Conservation (phyloP, 345 rosid genomes). For the Bretschneidera sinensis region DNA sequence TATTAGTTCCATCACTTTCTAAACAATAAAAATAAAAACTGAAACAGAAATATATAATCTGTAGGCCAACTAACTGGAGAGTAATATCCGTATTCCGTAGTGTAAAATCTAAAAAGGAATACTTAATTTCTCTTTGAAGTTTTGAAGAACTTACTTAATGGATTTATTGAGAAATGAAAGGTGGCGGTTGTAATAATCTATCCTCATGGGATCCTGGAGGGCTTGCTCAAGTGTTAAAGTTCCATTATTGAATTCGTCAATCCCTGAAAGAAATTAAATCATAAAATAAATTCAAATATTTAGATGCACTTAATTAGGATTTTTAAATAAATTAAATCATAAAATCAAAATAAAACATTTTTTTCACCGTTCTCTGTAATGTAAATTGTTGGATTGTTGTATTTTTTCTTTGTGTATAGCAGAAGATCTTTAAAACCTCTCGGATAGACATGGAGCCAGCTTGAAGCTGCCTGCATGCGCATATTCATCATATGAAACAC, state of each 20-base stretch:
- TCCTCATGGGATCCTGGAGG: no score
- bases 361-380: conserved; percentile 38
- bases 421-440: conserved; percentile 26
- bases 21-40: background rate
- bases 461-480: conserved; percentile 30
- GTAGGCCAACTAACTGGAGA: no score
- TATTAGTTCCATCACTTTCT: background rate
- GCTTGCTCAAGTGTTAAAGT: no score
- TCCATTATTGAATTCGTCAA: conserved; percentile 17
- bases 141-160: no score
- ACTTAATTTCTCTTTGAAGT: no score
- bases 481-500: no score
- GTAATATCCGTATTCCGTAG: conserved; percentile 20
- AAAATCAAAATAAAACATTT: background rate
- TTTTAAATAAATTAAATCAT: background rate
- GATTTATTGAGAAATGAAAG: no score
- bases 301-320: background rate
- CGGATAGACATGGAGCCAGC: conserved; percentile 31
- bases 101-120: conserved; percentile 24
- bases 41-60: no score
- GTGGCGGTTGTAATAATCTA: no score
- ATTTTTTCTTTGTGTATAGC: no score
- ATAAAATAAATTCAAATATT: conserved; percentile 7
- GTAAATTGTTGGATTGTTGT: no score
- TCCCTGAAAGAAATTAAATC: no score